Evolutionary conservation across 164 flowering plant genomes (phyloP).

Genomic region (Piper betle): DNA sequence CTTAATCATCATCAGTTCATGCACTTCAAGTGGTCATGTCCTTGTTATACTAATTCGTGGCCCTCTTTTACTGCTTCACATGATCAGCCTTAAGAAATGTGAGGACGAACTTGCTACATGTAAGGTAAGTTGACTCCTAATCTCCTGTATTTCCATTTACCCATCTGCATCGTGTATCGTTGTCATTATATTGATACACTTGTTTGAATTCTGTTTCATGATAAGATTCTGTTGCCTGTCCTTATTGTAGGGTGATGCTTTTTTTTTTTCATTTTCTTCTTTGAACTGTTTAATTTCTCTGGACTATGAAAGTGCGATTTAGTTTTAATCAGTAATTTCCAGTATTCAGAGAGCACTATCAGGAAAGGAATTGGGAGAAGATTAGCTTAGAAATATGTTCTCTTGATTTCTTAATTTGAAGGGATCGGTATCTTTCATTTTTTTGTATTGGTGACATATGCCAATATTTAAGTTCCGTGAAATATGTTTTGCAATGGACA

Average conservation of each 20-base stretch:
- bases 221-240: neutral
- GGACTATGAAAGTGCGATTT: neutral
- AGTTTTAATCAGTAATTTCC: neutral
- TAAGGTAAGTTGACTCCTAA: conserved; percentile 44
- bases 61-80: neutral
- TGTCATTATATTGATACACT: neutral
- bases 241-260: neutral
- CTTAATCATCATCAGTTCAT: neutral
- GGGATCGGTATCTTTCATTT: too few species aligned
- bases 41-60: neutral
- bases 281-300: neutral
- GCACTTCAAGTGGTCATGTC: neutral
- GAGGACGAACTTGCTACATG: conserved; percentile 63
- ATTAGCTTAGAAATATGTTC: neutral
- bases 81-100: conserved; percentile 73
- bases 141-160: neutral
- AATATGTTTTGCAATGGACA: too few species aligned
- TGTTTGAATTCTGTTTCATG: neutral
- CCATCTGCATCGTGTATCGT: too few species aligned
- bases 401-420: too few species aligned
- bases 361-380: neutral
- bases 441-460: too few species aligned
- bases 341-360: neutral
- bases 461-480: too few species aligned
- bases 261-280: neutral